Evolutionary conservation across 2,329 filamentous ascomycete species (phyloP).

Genomic region (Zalaria sp.): DNA sequence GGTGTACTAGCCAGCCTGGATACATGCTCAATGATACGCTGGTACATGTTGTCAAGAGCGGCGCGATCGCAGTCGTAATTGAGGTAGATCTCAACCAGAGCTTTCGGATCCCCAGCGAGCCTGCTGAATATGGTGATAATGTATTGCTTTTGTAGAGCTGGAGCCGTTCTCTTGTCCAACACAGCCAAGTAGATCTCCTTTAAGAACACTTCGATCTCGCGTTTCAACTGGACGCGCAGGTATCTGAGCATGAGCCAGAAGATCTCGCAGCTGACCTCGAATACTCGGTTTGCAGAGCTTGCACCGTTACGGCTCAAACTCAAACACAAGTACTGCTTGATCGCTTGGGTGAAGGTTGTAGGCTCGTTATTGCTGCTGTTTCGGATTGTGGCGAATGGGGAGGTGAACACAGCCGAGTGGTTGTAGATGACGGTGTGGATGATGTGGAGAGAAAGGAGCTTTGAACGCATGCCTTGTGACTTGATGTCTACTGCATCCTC

Average conservation of each 20-base stretch:
- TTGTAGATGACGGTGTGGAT: slow-evolving; percentile 94
- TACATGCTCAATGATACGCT: slow-evolving; percentile 82
- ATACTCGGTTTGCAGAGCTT: slow-evolving; percentile 81
- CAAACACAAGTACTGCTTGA: slow-evolving; percentile 93
- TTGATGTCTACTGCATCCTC: slow-evolving; percentile 89
- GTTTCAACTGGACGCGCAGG: slow-evolving; percentile 90
- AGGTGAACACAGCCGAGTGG: slow-evolving; percentile 80
- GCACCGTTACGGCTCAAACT: slow-evolving; percentile 91
- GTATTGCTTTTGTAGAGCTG: slow-evolving; percentile 80
- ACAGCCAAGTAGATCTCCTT: slow-evolving; percentile 96
- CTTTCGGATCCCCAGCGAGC: slow-evolving; percentile 71
- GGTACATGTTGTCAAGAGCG: slow-evolving; percentile 89
- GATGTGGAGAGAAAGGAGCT: slow-evolving; percentile 85
- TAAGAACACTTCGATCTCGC: slow-evolving; percentile 94
- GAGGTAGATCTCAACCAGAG: slow-evolving; percentile 85
- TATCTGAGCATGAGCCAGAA: slow-evolving; percentile 96
- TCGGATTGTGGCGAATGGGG: slow-evolving; percentile 79
- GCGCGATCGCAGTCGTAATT: slow-evolving; percentile 97
- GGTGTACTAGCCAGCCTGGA: slow-evolving; percentile 74
- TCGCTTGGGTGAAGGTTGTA: slow-evolving; percentile 82
- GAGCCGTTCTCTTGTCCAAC: slow-evolving; percentile 73
- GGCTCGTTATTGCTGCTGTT: slow-evolving; percentile 79
- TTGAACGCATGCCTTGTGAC: slow-evolving; percentile 93
- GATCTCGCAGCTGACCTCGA: slow-evolving; percentile 91
- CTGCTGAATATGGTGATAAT: slow-evolving; percentile 77